These are phyloP conservation scores for Dothistroma septosporum DNA, from an alignment of 2,329 filamentous ascomycete species.

Conservation along the genomic window DNA sequence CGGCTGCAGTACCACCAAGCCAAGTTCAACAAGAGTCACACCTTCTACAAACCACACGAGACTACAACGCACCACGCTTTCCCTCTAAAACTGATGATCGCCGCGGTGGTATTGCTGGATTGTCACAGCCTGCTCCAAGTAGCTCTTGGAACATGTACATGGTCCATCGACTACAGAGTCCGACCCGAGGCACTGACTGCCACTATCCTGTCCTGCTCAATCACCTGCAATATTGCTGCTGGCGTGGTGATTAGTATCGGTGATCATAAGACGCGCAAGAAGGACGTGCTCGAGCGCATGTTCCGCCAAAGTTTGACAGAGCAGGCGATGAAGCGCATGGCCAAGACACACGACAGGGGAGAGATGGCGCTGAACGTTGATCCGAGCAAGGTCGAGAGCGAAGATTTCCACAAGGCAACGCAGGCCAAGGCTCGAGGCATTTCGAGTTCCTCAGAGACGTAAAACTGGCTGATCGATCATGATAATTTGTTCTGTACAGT, in stretches of 20 bases:
- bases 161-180: slow-evolving; percentile 67
- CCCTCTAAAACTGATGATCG: slow-evolving; percentile 67
- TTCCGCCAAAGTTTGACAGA: slow-evolving; percentile 71
- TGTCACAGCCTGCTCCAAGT: slow-evolving; percentile 77
- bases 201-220: slow-evolving; percentile 73
- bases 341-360: slow-evolving; percentile 23
- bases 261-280: slow-evolving; percentile 74
- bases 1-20: slow-evolving; percentile 70
- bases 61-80: slow-evolving; percentile 78
- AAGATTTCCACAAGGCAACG: slow-evolving; percentile 16
- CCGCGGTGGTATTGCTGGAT: slow-evolving; percentile 74
- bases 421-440: neutral
- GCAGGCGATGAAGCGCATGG: slow-evolving; percentile 54
- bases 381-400: slow-evolving; percentile 15
- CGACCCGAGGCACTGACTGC: slow-evolving; percentile 72
- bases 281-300: slow-evolving; percentile 75
- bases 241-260: slow-evolving; percentile 73
- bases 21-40: slow-evolving; percentile 78
- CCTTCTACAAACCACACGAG: slow-evolving; percentile 86
- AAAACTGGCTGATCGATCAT: neutral
- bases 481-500: slow-evolving; percentile 1
- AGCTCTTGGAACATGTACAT: slow-evolving; percentile 71
- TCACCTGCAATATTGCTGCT: slow-evolving; percentile 71
- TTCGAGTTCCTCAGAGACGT: neutral
- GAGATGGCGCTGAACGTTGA: slow-evolving; percentile 19